Conservation (phyloP, 164 flowering plant species). For the Tinospora cordifolia region DNA sequence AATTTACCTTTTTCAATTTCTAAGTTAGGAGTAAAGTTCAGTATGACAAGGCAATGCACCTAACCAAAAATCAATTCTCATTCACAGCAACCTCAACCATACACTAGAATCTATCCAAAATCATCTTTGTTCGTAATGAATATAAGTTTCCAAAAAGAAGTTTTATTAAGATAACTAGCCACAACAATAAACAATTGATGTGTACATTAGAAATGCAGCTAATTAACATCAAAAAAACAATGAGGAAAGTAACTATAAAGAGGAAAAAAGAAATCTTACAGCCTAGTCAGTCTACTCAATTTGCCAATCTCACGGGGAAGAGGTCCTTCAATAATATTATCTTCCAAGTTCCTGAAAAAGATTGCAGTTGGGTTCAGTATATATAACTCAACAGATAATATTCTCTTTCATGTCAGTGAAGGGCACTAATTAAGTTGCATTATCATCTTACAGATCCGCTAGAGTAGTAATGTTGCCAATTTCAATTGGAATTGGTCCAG, state of each 20-base stretch:
- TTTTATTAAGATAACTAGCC: neutral
- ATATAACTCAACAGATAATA: neutral
- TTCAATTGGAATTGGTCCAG: conserved; percentile 30
- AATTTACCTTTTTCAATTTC: too few relatives aligned
- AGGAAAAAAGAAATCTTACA: conserved; percentile 16
- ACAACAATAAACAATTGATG: neutral
- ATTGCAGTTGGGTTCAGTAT: conserved; percentile 1
- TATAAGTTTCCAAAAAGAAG: neutral
- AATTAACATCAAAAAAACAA: neutral
- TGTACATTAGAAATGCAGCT: neutral
- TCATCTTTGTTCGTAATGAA: neutral
- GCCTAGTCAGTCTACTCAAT: conserved; percentile 16
- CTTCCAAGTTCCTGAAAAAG: conserved; percentile 23
- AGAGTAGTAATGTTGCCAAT: conserved; percentile 21
- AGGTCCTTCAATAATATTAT: conserved; percentile 21
- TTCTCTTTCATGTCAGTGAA: neutral
- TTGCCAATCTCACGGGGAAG: conserved; percentile 27
- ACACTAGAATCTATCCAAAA: neutral
- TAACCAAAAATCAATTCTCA: neutral
- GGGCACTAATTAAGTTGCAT: neutral
- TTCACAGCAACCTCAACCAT: neutral
- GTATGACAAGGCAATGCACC: neutral
- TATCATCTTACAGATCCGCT: conserved; percentile 15
- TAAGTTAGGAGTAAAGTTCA: too few relatives aligned
- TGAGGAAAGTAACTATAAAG: neutral